Base-by-base conservation (phyloP, 2,329 filamentous ascomycete species). In the Fusarium nisikadoi region DNA sequence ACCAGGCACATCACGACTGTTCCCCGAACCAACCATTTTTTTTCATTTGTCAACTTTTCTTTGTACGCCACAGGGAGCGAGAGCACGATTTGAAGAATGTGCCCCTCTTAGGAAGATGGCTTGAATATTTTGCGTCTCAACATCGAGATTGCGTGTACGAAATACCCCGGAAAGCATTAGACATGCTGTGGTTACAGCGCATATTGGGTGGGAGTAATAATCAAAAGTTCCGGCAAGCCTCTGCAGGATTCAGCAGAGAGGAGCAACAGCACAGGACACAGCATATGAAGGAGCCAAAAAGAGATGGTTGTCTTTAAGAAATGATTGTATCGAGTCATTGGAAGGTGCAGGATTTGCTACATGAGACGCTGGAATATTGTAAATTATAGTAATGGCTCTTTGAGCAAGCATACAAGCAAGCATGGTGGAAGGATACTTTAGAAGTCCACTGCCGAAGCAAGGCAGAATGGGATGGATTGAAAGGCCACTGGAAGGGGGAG, bases 91-190 rank as follows among this genome's bases (percentile, higher is more conserved):
- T 54, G 25, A 36, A 62, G 20, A 46, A 50, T 59, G 72, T 62
- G 70, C 58, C 36, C 36, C 47, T 62, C 45, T 27, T 27, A 52
- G 17, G n/a, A 68, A 27, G 55, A 47, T 63, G 65, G 59, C 64
- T 60, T 64, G 55, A 72, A 65, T 57, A 58, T 74, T 64, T 70
- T 71, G 75, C 76, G 61, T 78, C 77, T 80, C 69, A 25, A 47
- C 23, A 43, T 42, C 19, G 76, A 70, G 78, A 77, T 55, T 70
- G 76, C 75, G 74, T 80, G 79, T 80, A 80, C 66, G 60, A 75
- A 75, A 69, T 77, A 79, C 67, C 75, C 72, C 70, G 67, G 70
- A 71, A 71, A 73, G 72, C 68, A 76, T 75, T 77, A 79, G 76
- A 78, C 69, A 75, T 75, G 69, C 69, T 72, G 71, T 61, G 65